Evolutionary conservation across 1,284 basidiomycete genomes (phyloP).

Genomic region (Cryptococcus depauperatus): DNA sequence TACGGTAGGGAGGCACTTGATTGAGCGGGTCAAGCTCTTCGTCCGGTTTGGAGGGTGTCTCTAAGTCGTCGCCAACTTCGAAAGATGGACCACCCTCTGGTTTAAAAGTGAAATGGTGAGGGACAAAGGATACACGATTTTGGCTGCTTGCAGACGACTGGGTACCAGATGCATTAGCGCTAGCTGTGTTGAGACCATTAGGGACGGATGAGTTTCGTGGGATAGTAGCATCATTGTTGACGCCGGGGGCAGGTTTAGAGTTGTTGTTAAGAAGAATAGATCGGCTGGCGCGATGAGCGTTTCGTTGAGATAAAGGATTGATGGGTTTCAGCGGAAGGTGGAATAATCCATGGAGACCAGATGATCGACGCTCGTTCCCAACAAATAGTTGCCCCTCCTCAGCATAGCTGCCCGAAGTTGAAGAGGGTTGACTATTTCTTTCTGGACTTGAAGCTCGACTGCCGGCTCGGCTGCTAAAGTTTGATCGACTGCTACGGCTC

Average conservation of each 20-base stretch:
- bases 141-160: slow-evolving; percentile 1
- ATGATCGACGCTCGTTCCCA: slow-evolving; percentile 8
- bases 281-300: slow-evolving; percentile 1
- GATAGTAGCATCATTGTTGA: background rate
- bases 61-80: slow-evolving; percentile 10
- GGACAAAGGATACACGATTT: slow-evolving; percentile 15
- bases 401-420: slow-evolving; percentile 9
- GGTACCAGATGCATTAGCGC: background rate
- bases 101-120: slow-evolving; percentile 8
- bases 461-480: slow-evolving; percentile 33
- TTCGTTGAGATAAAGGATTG: slow-evolving; percentile 9
- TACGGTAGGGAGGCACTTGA: slow-evolving; percentile 68
- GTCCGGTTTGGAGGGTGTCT: slow-evolving; percentile 8
- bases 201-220: slow-evolving; percentile 15
- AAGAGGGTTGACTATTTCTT: slow-evolving; percentile 15
- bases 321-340: slow-evolving; percentile 22
- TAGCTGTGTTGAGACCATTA: slow-evolving; percentile 2
- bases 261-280: slow-evolving; percentile 14
- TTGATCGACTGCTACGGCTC: slow-evolving; percentile 28
- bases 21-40: slow-evolving; percentile 33
- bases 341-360: slow-evolving; percentile 17
- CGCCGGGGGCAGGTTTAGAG: slow-evolving; percentile 1
- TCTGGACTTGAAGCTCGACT: slow-evolving; percentile 49
- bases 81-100: slow-evolving; percentile 5
- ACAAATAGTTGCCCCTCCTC: slow-evolving; percentile 10